Evolutionary conservation across 371 early-diverging fungal species (phyloP).

Genomic region (Spiromyces aspiralis): DNA sequence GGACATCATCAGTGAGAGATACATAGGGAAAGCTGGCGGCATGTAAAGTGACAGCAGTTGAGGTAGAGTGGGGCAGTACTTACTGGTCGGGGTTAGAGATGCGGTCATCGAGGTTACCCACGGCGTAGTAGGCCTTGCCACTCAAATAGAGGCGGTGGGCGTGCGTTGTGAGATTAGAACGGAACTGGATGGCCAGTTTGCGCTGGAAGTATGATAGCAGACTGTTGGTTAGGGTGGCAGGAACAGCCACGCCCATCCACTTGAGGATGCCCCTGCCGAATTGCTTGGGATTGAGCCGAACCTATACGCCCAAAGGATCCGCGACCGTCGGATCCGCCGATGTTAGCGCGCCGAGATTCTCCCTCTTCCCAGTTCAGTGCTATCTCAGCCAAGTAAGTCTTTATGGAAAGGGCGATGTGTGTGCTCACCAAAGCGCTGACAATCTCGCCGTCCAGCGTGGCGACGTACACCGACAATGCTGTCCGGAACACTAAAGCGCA

Average conservation of each 20-base stretch:
- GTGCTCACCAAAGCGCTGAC: slow-evolving; percentile 61
- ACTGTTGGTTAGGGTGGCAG: slow-evolving; percentile 92
- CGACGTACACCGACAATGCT: slow-evolving; percentile 67
- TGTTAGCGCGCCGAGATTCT: too few species aligned
- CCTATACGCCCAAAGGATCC: too few species aligned
- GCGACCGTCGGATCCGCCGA: too few species aligned
- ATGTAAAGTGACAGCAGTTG: too few species aligned
- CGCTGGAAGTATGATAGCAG: slow-evolving; percentile 34
- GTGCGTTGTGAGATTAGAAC: slow-evolving; percentile 53
- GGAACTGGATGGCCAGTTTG: slow-evolving; percentile 54
- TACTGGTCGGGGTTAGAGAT: slow-evolving; percentile 66
- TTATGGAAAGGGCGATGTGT: too few species aligned
- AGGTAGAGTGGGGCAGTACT: too few species aligned
- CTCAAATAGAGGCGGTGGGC: slow-evolving; percentile 60
- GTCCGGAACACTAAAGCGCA: slow-evolving; percentile 47
- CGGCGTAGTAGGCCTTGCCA: slow-evolving; percentile 64
- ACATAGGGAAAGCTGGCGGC: too few species aligned
- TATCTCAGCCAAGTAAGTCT: too few species aligned
- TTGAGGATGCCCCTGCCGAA: slow-evolving; percentile 63
- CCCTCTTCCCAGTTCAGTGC: too few species aligned
- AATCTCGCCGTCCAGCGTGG: slow-evolving; percentile 83
- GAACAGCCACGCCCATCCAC: slow-evolving; percentile 88
- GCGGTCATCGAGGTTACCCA: slow-evolving; percentile 65
- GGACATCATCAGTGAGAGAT: too few species aligned
- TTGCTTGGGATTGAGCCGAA: slow-evolving; percentile 34